Conservation (phyloP, 352 stramenopile genomes). For the Globisporangium splendens region DNA sequence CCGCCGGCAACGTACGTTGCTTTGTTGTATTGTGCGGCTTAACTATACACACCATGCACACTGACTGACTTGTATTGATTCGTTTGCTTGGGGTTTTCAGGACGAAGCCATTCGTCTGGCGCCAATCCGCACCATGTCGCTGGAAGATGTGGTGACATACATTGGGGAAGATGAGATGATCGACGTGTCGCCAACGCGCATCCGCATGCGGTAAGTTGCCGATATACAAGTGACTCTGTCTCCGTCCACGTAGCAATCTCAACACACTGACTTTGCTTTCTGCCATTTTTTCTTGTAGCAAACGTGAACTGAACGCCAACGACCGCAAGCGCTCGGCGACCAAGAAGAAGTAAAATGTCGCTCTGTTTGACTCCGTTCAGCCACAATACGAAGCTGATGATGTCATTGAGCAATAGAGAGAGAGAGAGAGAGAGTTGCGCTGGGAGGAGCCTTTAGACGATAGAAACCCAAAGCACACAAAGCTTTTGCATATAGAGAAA, state of each 20-base stretch:
- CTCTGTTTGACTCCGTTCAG: no score
- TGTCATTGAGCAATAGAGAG: no score
- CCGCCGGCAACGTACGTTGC: slow-evolving; percentile 67
- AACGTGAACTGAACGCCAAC: slow-evolving; percentile 64
- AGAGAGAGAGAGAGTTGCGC: no score
- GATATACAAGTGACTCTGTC: neutral
- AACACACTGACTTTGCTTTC: neutral
- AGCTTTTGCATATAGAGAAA: no score
- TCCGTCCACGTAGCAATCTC: no score
- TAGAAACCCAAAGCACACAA: no score
- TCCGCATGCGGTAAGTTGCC: slow-evolving; percentile 82
- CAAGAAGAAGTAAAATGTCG: slow-evolving; percentile 54
- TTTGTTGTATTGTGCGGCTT: neutral
- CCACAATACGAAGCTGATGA: no score
- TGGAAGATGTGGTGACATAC: slow-evolving; percentile 98
- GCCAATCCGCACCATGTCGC: slow-evolving; percentile 90
- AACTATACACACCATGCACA: neutral
- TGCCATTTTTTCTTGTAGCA: slow-evolving; percentile 21
- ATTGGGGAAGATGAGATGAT: slow-evolving; percentile 98
- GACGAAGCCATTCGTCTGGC: slow-evolving; percentile 96
- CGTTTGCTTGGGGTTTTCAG: slow-evolving; percentile 44
- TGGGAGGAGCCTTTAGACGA: no score
- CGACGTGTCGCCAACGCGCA: slow-evolving; percentile 94
- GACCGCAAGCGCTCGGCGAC: slow-evolving; percentile 45
- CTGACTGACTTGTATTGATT: neutral